phyloP scores from a whole-genome alignment of 2,329 filamentous ascomycete genomes.

The Aureobasidium sp. region DNA sequence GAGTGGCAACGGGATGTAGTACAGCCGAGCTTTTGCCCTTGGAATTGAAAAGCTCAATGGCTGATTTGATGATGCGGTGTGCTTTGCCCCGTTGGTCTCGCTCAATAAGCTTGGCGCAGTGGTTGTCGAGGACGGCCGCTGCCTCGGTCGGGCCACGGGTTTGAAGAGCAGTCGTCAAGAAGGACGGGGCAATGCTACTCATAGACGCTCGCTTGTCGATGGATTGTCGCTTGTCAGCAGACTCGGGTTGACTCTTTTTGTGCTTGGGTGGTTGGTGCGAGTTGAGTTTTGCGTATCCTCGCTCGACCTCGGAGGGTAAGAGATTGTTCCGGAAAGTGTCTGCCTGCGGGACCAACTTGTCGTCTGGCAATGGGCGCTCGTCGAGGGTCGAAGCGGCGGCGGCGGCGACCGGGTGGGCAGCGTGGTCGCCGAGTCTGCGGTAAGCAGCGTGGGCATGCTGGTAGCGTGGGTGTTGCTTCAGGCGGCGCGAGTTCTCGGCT shows the following conservation, averaged over 20 bases:
- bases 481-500: conserved; percentile 24
- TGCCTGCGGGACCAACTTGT: neutral
- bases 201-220: neutral
- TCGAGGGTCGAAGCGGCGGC: neutral
- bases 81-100: neutral
- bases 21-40: neutral
- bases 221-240: neutral
- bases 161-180: neutral
- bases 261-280: neutral
- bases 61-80: neutral
- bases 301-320: conserved; percentile 7
- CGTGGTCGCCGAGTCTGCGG: neutral
- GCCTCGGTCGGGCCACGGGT: neutral
- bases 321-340: neutral
- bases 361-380: neutral
- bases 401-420: neutral
- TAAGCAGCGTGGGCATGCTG: neutral
- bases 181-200: neutral
- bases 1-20: neutral
- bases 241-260: neutral
- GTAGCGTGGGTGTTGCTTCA: conserved; percentile 13
- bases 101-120: neutral
- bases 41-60: neutral
- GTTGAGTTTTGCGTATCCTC: conserved; percentile 4
- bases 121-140: neutral